Conservation (phyloP, 495 filamentous ascomycete species). For the Staphylotrichum longicolle region DNA sequence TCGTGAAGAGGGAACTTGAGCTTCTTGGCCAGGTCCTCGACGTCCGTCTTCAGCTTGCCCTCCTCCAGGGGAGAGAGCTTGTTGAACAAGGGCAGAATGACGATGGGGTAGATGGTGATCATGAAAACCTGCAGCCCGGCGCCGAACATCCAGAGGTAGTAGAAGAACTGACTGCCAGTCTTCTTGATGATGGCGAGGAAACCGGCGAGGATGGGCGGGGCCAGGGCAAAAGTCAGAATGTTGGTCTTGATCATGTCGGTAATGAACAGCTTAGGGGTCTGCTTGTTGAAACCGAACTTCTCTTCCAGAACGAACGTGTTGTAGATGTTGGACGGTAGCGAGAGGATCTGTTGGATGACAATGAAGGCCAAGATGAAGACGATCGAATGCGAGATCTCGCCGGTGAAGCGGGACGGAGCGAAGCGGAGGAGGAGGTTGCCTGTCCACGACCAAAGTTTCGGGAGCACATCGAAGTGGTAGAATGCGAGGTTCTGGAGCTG, state of each 20-base stretch:
- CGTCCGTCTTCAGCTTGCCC: slow-evolving; percentile 79
- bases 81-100: slow-evolving; percentile 95
- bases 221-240: slow-evolving; percentile 71
- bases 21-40: slow-evolving; percentile 79
- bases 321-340: slow-evolving; percentile 82
- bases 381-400: slow-evolving; percentile 91
- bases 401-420: slow-evolving; percentile 73
- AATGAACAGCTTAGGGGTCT: slow-evolving; percentile 83
- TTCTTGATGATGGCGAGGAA: slow-evolving; percentile 89
- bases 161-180: slow-evolving; percentile 91
- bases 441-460: slow-evolving; percentile 81
- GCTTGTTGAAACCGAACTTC: slow-evolving; percentile 98
- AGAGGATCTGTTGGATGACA: slow-evolving; percentile 70
- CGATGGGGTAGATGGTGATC: slow-evolving; percentile 93
- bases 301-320: slow-evolving; percentile 94
- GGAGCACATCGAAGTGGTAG: slow-evolving; percentile 86
- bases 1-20: slow-evolving; percentile 88
- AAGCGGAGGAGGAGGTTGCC: slow-evolving; percentile 70
- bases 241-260: slow-evolving; percentile 92
- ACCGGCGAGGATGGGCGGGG: slow-evolving; percentile 81
- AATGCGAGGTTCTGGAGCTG: slow-evolving; percentile 82
- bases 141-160: slow-evolving; percentile 93
- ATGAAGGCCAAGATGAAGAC: slow-evolving; percentile 88
- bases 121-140: slow-evolving; percentile 84
- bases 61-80: slow-evolving; percentile 90